Percentiles rank a stretch among this genome's conserved stretches.
Evolutionary conservation across 768 basidiomycete genomes (phyloP).

Genomic region (Amanita molliuscula): DNA sequence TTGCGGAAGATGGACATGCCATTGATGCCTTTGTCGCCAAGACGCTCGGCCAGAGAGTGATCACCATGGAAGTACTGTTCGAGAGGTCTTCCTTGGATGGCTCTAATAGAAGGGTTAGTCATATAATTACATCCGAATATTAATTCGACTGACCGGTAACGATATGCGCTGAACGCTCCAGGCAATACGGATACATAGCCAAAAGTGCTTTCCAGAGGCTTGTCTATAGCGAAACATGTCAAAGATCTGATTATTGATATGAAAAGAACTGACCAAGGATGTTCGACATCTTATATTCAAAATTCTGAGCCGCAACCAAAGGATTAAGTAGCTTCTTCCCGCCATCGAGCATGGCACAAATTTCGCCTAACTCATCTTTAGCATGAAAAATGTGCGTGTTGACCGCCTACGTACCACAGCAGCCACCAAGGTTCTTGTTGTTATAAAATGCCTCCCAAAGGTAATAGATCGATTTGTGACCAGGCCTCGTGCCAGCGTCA

Average conservation of each 20-base stretch:
- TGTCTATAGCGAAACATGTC: conserved; percentile 39
- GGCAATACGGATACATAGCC: conserved; percentile 94
- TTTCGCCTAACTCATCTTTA: conserved; percentile 40
- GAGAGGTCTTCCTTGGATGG: conserved; percentile 81
- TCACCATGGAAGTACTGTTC: conserved; percentile 87
- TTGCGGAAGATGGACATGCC: conserved; percentile 98
- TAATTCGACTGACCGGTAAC: conserved; percentile 41
- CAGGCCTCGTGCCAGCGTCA: conserved; percentile 94
- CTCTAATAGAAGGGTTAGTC: conserved; percentile 17
- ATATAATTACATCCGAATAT: not conserved
- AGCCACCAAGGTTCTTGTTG: conserved; percentile 68
- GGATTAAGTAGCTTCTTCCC: conserved; percentile 89
- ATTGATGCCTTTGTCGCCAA: conserved; percentile 88
- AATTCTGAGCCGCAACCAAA: conserved; percentile 93
- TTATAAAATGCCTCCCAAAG: conserved; percentile 91
- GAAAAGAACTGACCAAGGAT: conserved; percentile 52
- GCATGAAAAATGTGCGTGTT: not conserved
- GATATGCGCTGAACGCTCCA: conserved; percentile 94
- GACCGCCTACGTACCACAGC: conserved; percentile 47
- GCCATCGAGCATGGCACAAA: conserved; percentile 95
- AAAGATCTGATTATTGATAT: not conserved
- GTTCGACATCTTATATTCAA: conserved; percentile 98
- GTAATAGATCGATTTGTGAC: conserved; percentile 91
- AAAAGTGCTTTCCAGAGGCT: conserved; percentile 91
- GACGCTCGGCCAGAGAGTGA: conserved; percentile 84